Evolutionary conservation across 1,284 basidiomycete species (phyloP).

Genomic region (Trichosporon coremiiforme): DNA sequence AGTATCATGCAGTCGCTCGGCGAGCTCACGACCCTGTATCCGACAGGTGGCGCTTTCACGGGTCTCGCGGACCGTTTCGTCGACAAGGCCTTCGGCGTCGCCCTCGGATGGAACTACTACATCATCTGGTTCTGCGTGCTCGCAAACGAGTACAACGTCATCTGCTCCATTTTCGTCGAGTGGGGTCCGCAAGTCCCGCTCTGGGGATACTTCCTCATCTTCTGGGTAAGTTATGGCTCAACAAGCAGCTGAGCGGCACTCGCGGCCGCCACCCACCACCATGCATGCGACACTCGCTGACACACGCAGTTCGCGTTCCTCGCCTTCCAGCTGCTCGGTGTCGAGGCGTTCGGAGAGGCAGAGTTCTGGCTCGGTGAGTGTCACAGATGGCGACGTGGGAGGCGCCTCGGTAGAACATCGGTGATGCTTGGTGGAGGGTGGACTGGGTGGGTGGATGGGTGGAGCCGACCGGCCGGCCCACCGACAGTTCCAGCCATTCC

Average conservation of each 20-base stretch:
- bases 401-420: not conserved
- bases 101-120: slow-evolving; percentile 41
- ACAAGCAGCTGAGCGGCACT: too few species aligned
- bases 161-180: slow-evolving; percentile 30
- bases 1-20: slow-evolving; percentile 37
- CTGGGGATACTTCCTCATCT: slow-evolving; percentile 36
- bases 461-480: not conserved
- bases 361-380: slow-evolving; percentile 32
- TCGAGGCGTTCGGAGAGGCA: slow-evolving; percentile 37
- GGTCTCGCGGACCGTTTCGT: slow-evolving; percentile 36
- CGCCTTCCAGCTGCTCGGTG: slow-evolving; percentile 39
- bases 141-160: slow-evolving; percentile 43
- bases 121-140: slow-evolving; percentile 39
- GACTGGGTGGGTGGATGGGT: not conserved
- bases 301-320: slow-evolving; percentile 36
- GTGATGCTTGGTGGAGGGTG: not conserved
- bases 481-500: not conserved
- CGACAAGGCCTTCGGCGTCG: slow-evolving; percentile 33
- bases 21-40: slow-evolving; percentile 37
- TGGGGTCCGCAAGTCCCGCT: slow-evolving; percentile 33
- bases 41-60: slow-evolving; percentile 35
- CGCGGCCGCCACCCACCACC: slow-evolving; percentile 24
- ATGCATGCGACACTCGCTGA: slow-evolving; percentile 40
- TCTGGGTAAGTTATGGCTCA: slow-evolving; percentile 34
- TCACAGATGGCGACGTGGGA: not conserved